These are phyloP conservation scores for Erythrophleum fordii DNA, from an alignment of 306 rosid genomes.

Conservation along the genomic window DNA sequence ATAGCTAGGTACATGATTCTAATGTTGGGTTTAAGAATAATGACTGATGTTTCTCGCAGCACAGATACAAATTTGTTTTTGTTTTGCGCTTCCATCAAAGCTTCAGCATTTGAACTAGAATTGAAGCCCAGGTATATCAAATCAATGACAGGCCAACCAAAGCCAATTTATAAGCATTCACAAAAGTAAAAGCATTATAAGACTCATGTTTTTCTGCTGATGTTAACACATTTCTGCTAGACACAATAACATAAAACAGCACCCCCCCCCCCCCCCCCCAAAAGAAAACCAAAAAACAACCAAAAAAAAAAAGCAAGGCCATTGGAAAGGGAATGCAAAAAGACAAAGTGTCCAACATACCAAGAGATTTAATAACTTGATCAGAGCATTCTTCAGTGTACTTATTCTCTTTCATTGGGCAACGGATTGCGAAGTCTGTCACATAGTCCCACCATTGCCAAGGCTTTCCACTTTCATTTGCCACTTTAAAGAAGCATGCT, in stretches of 20 bases:
- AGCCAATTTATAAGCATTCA: neutral
- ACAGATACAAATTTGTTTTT: neutral
- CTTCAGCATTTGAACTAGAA: neutral
- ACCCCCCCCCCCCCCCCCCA: neutral
- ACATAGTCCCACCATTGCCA: constrained; percentile 99
- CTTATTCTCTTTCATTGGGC: constrained; percentile 85
- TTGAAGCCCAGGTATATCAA: neutral
- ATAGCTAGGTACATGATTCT: neutral
- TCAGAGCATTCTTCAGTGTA: constrained; percentile 80
- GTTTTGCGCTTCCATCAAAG: neutral
- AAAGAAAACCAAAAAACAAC: neutral
- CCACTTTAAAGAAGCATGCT: constrained; percentile 87
- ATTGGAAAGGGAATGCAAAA: constrained; percentile 11
- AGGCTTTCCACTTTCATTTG: constrained; percentile 86
- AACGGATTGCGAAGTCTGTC: constrained; percentile 89
- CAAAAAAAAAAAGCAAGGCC: neutral
- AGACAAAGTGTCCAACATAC: constrained; percentile 53
- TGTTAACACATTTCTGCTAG: neutral
- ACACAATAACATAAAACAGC: neutral
- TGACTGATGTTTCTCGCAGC: neutral
- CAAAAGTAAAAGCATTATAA: neutral
- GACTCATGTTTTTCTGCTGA: neutral
- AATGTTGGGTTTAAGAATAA: neutral
- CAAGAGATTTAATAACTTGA: constrained; percentile 78
- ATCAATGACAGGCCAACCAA: neutral